phyloP scores from a whole-genome alignment of 257 asterid species.

The Capsicum chinense region DNA sequence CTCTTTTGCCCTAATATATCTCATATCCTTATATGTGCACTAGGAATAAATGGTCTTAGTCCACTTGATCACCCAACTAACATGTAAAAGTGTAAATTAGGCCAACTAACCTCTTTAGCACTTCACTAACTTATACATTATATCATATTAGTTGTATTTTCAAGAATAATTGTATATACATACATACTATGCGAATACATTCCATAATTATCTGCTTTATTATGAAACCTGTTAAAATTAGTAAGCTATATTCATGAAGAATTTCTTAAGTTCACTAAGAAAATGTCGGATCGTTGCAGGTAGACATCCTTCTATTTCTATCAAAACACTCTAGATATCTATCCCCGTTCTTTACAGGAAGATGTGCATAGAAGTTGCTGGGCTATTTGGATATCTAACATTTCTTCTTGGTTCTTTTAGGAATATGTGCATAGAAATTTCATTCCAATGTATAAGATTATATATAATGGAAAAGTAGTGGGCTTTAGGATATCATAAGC shows the following conservation, averaged over 20 bases:
- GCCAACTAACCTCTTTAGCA: not conserved
- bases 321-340: not conserved
- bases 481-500: constrained; percentile 11
- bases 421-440: not conserved
- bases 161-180: not conserved
- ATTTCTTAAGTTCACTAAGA: not conserved
- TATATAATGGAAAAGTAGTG: not conserved
- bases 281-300: not conserved
- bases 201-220: not conserved
- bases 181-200: not conserved
- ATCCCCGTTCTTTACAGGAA: not conserved
- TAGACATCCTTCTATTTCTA: not conserved
- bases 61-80: not conserved
- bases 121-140: not conserved
- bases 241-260: not conserved
- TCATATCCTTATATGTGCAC: not conserved
- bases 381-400: not conserved
- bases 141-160: not conserved
- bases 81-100: not conserved
- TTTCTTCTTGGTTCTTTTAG: not conserved
- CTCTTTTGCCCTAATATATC: not conserved
- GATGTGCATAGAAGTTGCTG: constrained; percentile 2
- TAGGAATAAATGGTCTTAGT: not conserved
- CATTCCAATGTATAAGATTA: not conserved
- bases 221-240: not conserved